These are phyloP conservation scores for Ophiosphaerella korrae DNA, from an alignment of 2,329 filamentous ascomycete genomes.

Conservation along the genomic window DNA sequence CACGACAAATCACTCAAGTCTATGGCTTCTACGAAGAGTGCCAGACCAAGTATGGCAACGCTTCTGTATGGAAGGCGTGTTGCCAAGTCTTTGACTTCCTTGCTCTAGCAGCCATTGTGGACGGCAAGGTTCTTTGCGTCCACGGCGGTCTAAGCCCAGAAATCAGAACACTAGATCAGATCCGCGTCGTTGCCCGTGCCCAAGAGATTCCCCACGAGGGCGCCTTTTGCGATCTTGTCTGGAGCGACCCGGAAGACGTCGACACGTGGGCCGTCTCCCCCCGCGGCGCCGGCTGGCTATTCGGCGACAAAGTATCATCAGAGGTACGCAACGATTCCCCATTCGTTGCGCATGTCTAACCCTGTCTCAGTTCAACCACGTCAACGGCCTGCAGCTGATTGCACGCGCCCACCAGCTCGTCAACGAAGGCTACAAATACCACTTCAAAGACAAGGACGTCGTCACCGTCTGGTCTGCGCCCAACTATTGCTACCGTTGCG, in stretches of 20 bases:
- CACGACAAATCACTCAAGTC: constrained; percentile 97
- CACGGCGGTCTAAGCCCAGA: constrained; percentile 98
- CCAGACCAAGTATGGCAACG: constrained; percentile 97
- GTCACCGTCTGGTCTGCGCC: constrained; percentile 93
- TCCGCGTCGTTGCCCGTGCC: constrained; percentile 71
- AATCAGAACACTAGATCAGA: constrained; percentile 91
- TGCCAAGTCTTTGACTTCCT: constrained; percentile 99
- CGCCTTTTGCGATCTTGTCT: constrained; percentile 96
- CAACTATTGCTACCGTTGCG: constrained; percentile 65
- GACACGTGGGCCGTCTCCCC: constrained; percentile 74
- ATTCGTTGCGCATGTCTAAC: constrained; percentile 3
- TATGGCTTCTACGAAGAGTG: constrained; percentile 99
- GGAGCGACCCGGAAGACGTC: constrained; percentile 80
- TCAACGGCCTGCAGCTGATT: constrained; percentile 73
- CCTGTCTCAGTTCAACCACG: constrained; percentile 67
- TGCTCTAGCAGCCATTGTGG: constrained; percentile 93
- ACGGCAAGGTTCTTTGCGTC: constrained; percentile 99
- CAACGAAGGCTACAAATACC: constrained; percentile 85
- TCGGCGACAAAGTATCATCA: constrained; percentile 73
- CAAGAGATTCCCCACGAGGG: constrained; percentile 98
- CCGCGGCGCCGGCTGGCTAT: constrained; percentile 70
- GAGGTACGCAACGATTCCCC: constrained; percentile 52
- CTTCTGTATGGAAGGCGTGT: constrained; percentile 99
- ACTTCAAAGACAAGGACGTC: constrained; percentile 94
- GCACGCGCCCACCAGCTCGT: constrained; percentile 76